Evolutionary conservation across 1,284 basidiomycete species (phyloP).

Genomic region (Ustilago loliicola): DNA sequence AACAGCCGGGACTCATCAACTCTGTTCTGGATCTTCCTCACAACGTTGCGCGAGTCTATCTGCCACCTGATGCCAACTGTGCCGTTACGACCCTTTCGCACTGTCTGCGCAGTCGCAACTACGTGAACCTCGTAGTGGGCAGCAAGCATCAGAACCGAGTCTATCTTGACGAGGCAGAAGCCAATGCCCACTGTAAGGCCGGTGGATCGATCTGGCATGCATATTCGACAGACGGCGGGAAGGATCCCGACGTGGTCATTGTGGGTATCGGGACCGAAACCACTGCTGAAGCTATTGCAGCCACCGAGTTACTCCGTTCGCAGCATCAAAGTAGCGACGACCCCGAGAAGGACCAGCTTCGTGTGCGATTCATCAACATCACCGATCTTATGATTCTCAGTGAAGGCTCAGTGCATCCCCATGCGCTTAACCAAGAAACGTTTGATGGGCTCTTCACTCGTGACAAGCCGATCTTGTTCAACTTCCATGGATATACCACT

Average conservation of each 20-base stretch:
- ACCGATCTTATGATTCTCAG: slow-evolving; percentile 81
- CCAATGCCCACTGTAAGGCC: slow-evolving; percentile 68
- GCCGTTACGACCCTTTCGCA: slow-evolving; percentile 82
- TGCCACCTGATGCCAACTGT: slow-evolving; percentile 90
- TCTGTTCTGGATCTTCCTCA: slow-evolving; percentile 83
- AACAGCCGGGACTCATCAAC: slow-evolving; percentile 89
- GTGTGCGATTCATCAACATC: slow-evolving; percentile 68
- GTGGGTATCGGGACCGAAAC: slow-evolving; percentile 73
- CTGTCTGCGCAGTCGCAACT: slow-evolving; percentile 84
- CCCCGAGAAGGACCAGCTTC: slow-evolving; percentile 43
- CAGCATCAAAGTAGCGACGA: slow-evolving; percentile 33
- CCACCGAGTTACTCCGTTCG: slow-evolving; percentile 55
- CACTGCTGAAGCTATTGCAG: slow-evolving; percentile 72
- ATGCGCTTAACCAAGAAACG: slow-evolving; percentile 77
- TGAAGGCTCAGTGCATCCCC: slow-evolving; percentile 80
- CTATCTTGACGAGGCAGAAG: slow-evolving; percentile 71
- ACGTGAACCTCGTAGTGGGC: slow-evolving; percentile 86
- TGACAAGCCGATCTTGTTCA: slow-evolving; percentile 76
- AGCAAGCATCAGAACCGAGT: slow-evolving; percentile 75
- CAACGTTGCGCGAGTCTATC: slow-evolving; percentile 81
- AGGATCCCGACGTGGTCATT: slow-evolving; percentile 74
- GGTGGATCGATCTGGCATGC: slow-evolving; percentile 72
- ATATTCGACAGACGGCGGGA: slow-evolving; percentile 72
- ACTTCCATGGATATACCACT: slow-evolving; percentile 77
- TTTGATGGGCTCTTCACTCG: slow-evolving; percentile 72